Evolutionary conservation across 2,329 filamentous ascomycete species (phyloP), one percentile per base, ranked within the genome.

Genomic region (Shiraia bambusicola): DNA sequence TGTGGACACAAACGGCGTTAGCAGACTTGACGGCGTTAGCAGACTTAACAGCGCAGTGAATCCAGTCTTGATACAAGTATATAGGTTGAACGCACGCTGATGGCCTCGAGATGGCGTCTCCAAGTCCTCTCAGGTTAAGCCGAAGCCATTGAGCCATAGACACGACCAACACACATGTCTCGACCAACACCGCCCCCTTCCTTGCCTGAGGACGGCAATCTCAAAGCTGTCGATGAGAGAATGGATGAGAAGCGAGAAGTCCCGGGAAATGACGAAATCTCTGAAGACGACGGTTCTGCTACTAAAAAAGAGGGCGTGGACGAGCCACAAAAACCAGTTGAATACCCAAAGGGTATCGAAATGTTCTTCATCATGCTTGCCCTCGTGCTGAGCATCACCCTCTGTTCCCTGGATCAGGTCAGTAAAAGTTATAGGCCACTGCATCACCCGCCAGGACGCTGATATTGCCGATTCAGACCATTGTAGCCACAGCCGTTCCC

Each of bases 401-500:
- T 37, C 27, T 31, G 27, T 30, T 29, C 35, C 13, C n/a, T 37
- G 14, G 35, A 37, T 37, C 28, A 37, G 27, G 40, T 34, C 15
- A 41, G 32, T 35, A 15, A n/a, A n/a, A n/a, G n/a, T 32, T 28
- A 19, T 13, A 22, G 33, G 12, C 37, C 30, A 39, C 34, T 37
- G 25, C 28, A 19, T 30, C 32, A 41, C 19, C 38, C 24, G 34
- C 34, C 27, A 24, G 40, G 28, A 40, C 15, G 34, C 42, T 41
- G 15, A 48, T 19, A 11, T 16, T 43, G 25, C 45, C 30, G 13
- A 34, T 40, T 43, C 62, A 69, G 48, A 62, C 57, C 26, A 65
- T 63, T 22, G 41, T 63, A 12, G 56, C 50, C n/a, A 63, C 59
- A 11, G 60, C 60, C 10, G 55, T 63, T 14, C 61, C 61, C 9